A percentile compares a stretch with the other conserved stretches of the same genome.
phyloP scores from a whole-genome alignment of 2,329 filamentous ascomycete species.

The Akanthomyces dipterigenus region DNA sequence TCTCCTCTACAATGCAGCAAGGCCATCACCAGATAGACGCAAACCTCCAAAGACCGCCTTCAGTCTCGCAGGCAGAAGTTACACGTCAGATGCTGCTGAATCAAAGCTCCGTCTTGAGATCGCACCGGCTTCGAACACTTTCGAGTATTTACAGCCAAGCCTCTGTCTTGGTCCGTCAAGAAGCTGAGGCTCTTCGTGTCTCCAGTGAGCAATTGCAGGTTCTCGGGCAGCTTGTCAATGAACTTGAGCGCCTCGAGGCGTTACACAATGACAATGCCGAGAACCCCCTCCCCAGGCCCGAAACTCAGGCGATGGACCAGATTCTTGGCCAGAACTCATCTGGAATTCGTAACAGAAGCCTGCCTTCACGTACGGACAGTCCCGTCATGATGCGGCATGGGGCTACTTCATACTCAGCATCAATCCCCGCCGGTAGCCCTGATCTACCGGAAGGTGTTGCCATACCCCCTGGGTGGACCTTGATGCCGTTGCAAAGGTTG shows the following conservation, averaged over 20 bases:
- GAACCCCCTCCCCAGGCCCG: not conserved
- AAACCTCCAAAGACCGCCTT: not conserved
- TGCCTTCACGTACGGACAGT: slow-evolving; percentile 18
- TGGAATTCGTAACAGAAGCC: not conserved
- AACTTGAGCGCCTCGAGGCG: slow-evolving; percentile 5
- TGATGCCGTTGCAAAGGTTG: slow-evolving; percentile 54
- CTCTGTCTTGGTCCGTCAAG: slow-evolving; percentile 3
- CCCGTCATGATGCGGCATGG: slow-evolving; percentile 43
- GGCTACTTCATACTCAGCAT: slow-evolving; percentile 35
- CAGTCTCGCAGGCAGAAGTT: not conserved
- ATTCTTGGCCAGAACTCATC: not conserved
- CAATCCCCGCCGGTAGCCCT: slow-evolving; percentile 53
- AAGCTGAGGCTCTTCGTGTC: slow-evolving; percentile 4
- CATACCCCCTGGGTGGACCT: slow-evolving; percentile 58
- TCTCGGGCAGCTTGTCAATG: slow-evolving; percentile 5
- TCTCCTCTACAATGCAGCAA: not conserved
- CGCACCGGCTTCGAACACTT: not conserved
- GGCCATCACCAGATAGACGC: not conserved
- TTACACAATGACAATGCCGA: not conserved
- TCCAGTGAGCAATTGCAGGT: slow-evolving; percentile 10
- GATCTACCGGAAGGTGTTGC: slow-evolving; percentile 58
- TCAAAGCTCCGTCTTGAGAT: not conserved
- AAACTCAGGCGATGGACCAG: not conserved
- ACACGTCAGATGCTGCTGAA: not conserved
- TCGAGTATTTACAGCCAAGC: slow-evolving; percentile 2